Conservation (phyloP, 2,329 filamentous ascomycete genomes). For the Venturia aucupariae region DNA sequence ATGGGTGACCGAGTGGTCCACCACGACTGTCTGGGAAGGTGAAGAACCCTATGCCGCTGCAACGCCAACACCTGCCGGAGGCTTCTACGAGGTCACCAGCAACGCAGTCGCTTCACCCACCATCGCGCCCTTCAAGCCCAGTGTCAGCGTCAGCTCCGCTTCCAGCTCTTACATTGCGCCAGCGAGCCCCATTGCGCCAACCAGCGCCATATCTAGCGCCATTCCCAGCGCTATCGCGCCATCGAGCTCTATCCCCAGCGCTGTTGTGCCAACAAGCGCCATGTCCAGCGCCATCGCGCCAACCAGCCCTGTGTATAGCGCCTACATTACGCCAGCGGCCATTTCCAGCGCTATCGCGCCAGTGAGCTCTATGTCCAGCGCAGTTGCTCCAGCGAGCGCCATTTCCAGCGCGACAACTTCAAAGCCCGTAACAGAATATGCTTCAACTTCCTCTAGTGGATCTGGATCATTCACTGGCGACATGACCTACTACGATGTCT, state of each 20-base stretch:
- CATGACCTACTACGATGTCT: slow-evolving; percentile 16
- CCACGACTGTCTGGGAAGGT: slow-evolving; percentile 15
- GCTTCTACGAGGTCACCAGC: slow-evolving; percentile 11
- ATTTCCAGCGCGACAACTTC: background rate
- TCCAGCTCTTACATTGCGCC: slow-evolving; percentile 5
- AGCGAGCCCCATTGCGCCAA: background rate
- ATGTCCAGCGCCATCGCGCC: too few species aligned
- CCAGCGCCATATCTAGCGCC: too few species aligned
- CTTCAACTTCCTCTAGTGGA: background rate
- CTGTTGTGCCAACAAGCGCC: background rate
- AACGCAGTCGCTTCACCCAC: background rate
- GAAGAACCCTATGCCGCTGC: background rate
- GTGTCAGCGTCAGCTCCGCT: background rate
- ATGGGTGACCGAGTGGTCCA: slow-evolving; percentile 14
- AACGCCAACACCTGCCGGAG: background rate
- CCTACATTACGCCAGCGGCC: too few species aligned
- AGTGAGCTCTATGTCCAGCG: background rate
- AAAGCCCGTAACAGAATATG: background rate
- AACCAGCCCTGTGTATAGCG: slow-evolving; percentile 3
- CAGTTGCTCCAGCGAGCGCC: slow-evolving; percentile 9
- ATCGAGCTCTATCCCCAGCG: background rate
- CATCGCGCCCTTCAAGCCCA: background rate
- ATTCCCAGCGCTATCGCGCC: background rate
- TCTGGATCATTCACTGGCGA: slow-evolving; percentile 9
- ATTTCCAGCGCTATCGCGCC: background rate